Base-by-base conservation (phyloP, 176 grass and related monocot species). In the Secale cereale region DNA sequence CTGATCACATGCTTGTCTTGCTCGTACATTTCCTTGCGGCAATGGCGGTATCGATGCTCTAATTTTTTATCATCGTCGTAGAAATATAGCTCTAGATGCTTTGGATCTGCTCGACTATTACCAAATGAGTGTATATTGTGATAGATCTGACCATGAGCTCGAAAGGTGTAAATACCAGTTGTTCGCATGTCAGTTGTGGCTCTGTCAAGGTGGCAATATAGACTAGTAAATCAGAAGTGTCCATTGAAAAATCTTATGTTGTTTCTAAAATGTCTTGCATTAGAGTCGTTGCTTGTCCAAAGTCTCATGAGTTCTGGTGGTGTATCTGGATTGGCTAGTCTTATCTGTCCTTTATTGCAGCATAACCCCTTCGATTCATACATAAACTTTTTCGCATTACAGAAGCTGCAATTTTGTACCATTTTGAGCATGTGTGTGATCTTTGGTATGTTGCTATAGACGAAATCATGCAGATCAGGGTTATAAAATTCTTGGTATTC, bases 241-340 rank as follows among this genome's bases (percentile, higher is more conserved):
- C 69, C 37, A 23, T 72, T 72, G 35, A 72, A 72, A 72, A 72
- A 41, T 29, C 63, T 65, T 65, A 65, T 65, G 14, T 65, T 65
- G 13, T 29, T 65, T 10, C 10, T 27, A 59, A 72, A 72, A 25
- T 72, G 36, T 23, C 36, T 59, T n/a, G 69, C n/a, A 40, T 72
- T 35, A 41, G 63, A 64, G 12, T 64, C 26, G 61, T 27, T 29
- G 61, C 25, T 29, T 29, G 61, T 64, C 61, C 61, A 71, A 20
- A 71, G 35, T n/a, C 68, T 71, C 19, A 71, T 4, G 8, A 59
- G 56, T 23, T 59, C 56, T 23, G 56, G 22, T 59, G 22, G 56
- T 59, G 56, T 59, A 59, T 59, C 22, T 59, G 22, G 56, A 59
- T 59, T 59, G 56, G 56, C 56, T 59, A 23, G 56, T 23, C 19